Evolutionary conservation across 805 yeast species (phyloP).

Genomic region (Saccharomycopsis sp.): DNA sequence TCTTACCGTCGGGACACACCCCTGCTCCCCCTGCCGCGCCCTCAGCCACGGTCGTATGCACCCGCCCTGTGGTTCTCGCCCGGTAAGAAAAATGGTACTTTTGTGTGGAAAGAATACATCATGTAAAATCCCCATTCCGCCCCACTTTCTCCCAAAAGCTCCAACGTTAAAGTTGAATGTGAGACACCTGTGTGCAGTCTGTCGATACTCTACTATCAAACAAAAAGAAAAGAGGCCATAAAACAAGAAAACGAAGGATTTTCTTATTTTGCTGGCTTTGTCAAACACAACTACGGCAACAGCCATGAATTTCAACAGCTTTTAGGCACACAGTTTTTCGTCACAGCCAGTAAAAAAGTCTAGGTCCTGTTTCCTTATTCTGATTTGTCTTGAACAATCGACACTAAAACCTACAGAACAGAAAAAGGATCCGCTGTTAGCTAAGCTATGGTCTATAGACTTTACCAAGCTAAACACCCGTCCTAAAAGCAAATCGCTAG

Average conservation of each 20-base stretch:
- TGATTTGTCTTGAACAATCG: not conserved
- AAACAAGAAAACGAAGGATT: not conserved
- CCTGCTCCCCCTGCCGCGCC: not conserved
- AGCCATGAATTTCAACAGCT: not conserved
- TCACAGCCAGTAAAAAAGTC: not conserved
- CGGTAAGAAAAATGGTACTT: not conserved
- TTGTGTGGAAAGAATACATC: not conserved
- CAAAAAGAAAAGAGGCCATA: not conserved
- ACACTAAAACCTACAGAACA: not conserved
- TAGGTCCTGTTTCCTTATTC: not conserved
- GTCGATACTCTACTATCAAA: no score
- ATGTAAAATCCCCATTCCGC: not conserved
- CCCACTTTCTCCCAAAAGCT: no score
- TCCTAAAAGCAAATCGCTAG: not conserved
- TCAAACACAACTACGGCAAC: not conserved
- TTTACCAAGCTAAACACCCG: not conserved
- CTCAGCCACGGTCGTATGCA: no score
- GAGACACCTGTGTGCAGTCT: no score
- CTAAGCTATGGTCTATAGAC: not conserved
- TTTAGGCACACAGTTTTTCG: not conserved
- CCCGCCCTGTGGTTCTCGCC: no score
- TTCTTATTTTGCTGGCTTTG: not conserved
- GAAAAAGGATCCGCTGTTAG: not conserved
- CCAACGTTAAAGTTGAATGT: not conserved
- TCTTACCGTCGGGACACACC: not conserved